phyloP scores from a whole-genome alignment of 208 protist species.

The Acanthamoeba lenticulata region DNA sequence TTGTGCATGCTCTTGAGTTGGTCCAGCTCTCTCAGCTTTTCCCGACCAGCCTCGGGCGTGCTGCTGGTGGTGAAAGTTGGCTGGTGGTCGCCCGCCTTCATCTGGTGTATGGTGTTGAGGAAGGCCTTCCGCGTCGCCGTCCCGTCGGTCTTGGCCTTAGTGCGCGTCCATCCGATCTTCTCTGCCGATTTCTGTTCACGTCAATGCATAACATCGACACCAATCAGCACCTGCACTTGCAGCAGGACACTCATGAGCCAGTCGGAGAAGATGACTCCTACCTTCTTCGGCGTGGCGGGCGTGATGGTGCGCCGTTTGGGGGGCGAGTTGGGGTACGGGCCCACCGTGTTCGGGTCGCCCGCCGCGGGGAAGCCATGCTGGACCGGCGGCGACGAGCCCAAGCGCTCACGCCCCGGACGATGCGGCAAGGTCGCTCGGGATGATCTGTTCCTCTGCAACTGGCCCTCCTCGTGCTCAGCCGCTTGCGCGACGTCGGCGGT shows the following conservation, averaged over 20 bases:
- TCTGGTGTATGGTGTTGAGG: conserved; percentile 44
- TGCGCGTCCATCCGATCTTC: conserved; percentile 40
- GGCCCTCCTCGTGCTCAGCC: neutral
- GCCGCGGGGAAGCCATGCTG: neutral
- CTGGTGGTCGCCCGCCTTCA: neutral
- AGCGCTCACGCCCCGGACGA: neutral
- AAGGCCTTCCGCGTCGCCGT: conserved; percentile 23
- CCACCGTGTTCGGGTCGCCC: neutral
- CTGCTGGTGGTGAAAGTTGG: neutral
- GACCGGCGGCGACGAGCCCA: neutral
- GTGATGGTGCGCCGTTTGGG: conserved; percentile 1
- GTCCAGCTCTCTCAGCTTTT: neutral
- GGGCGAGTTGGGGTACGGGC: neutral
- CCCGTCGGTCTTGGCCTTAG: neutral
- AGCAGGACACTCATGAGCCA: too few relatives aligned
- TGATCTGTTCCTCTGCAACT: neutral
- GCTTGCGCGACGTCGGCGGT: neutral
- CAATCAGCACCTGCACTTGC: too few relatives aligned
- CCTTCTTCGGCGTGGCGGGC: conserved; percentile 11
- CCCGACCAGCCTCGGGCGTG: neutral
- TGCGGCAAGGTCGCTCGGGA: too few relatives aligned
- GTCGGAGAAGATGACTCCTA: neutral
- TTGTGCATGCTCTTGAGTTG: neutral
- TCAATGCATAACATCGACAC: too few relatives aligned
- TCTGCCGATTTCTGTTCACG: conserved; percentile 17